phyloP scores from a whole-genome alignment of 371 early-diverging fungal species.

The Syncephalastrum sp. region DNA sequence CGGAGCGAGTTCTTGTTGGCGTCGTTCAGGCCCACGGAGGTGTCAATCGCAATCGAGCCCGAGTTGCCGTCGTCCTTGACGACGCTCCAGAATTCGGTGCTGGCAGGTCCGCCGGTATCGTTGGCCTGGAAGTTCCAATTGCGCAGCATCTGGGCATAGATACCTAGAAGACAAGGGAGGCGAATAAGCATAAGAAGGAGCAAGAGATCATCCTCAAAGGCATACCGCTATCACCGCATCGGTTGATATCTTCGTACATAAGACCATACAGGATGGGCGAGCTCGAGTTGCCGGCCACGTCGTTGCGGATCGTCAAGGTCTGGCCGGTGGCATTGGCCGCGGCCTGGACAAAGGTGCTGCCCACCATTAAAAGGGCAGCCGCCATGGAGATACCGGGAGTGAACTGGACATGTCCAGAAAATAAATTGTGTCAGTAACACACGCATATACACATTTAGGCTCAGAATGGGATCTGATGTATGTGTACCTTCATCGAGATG shows the following conservation, averaged over 20 bases:
- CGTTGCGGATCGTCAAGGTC: conserved; percentile 21
- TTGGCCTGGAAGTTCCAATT: conserved; percentile 24
- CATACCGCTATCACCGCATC: conserved; percentile 21
- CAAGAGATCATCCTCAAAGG: no score
- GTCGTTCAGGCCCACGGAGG: conserved; percentile 10
- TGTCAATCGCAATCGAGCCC: conserved; percentile 5
- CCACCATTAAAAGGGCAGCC: no score
- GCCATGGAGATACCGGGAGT: no score
- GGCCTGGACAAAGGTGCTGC: no score
- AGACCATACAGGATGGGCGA: conserved; percentile 23
- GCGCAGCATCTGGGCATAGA: conserved; percentile 21
- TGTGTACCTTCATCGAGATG: no score
- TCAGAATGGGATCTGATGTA: no score
- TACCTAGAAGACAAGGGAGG: no score
- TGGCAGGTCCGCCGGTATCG: conserved; percentile 15
- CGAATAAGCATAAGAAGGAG: no score
- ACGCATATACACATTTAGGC: no score
- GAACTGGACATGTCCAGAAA: no score
- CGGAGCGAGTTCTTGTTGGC: conserved; percentile 19
- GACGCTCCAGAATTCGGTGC: conserved; percentile 11
- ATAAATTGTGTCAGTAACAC: no score
- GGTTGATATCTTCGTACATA: conserved; percentile 30
- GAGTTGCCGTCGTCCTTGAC: no score
- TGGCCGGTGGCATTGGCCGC: conserved; percentile 4
- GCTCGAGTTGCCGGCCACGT: conserved; percentile 24